Base-by-base conservation (phyloP, 805 yeast genomes). In the Yamadazyma sp. region DNA sequence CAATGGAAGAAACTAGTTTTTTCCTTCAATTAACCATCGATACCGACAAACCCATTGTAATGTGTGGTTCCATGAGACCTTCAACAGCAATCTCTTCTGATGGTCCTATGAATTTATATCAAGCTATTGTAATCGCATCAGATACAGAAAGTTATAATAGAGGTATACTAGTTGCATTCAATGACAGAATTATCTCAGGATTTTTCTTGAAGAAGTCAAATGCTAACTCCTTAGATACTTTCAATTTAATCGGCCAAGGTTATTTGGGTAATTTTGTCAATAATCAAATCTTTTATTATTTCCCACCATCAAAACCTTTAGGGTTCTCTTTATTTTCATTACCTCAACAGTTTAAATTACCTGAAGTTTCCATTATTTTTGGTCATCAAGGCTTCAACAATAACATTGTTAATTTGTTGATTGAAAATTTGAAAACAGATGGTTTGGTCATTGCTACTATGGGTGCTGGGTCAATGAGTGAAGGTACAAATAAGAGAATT, bases 61-160 rank as follows among this genome's bases (percentile, higher is more conserved):
- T 81, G 53, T 80, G 83, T 31, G 88, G 88, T 1, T 75, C 83
- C 5, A 81, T 81, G 88, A 69, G 86, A 50, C 88, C 88, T 1
- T 74, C 82, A 7, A 77, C 84, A 3, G 76, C 82, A 25, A 72
- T 81, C 26, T 76, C 83, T 2, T 78, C 84, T 1, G 88, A 81
- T 52, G 86, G 86, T 3, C 80, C 84, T 5, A 79, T 80, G 78
- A 81, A 81, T 54, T 57, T 81, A 41, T 80, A 79, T 49, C 85
- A 81, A 48, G 84, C 86, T 1, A 78, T 79, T 31, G 74, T 75
- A 11, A 78, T 80, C 20, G 83, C 87, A 3, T 65, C 82, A 0
- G 59, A 67, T 44, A 53, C 57, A 18, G 65, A 70, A 36, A 69
- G 81, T 11, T 51, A 65, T 27, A 73, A 76, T 16, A 65, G 88